Evolutionary conservation across 2,329 filamentous ascomycete genomes (phyloP).

Genomic region (Fusarium pininemorale): DNA sequence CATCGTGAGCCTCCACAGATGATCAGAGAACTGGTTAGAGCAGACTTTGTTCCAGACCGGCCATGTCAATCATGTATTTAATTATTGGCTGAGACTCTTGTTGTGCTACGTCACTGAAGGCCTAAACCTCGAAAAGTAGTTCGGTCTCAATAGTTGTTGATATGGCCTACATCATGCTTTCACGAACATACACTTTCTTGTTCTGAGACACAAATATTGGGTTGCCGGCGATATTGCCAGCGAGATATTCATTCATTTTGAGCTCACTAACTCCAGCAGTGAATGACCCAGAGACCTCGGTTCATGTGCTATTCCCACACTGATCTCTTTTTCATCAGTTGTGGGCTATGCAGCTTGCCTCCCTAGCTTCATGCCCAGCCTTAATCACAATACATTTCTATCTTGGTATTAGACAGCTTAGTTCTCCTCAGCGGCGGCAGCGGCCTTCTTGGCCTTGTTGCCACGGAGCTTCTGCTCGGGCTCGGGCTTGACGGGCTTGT

Average conservation of each 20-base stretch:
- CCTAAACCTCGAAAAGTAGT: background rate
- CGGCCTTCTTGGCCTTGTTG: constrained; percentile 79
- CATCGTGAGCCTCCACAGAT: background rate
- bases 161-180: background rate
- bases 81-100: background rate
- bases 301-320: constrained; percentile 37
- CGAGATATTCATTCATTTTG: constrained; percentile 44
- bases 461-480: constrained; percentile 81
- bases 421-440: constrained; percentile 54
- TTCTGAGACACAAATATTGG: constrained; percentile 18
- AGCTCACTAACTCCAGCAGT: constrained; percentile 44
- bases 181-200: background rate
- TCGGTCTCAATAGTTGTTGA: background rate
- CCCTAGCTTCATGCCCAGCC: constrained; percentile 32
- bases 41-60: background rate
- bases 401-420: constrained; percentile 37
- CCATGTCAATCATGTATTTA: background rate
- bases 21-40: background rate
- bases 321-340: constrained; percentile 35
- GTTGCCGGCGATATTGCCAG: constrained; percentile 33
- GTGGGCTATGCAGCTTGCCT: constrained; percentile 35
- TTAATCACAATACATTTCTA: constrained; percentile 31
- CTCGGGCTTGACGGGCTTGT: constrained; percentile 80
- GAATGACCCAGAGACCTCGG: constrained; percentile 41
- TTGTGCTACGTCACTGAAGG: background rate